Evolutionary conservation across 805 yeast species (phyloP).

Genomic region (Candida yuanshanica): DNA sequence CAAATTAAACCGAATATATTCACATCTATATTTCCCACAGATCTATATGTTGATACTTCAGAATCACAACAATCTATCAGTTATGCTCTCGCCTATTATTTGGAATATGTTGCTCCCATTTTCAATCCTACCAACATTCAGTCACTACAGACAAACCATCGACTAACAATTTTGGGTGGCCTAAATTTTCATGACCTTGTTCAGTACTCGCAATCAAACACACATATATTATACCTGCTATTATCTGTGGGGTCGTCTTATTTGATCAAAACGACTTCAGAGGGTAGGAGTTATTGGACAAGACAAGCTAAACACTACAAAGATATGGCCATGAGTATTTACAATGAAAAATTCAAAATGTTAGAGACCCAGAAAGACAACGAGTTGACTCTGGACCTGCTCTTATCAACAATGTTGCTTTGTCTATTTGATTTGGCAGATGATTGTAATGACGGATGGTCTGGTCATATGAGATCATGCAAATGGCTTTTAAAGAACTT

Average conservation of each 20-base stretch:
- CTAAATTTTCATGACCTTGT: slow-evolving; percentile 3
- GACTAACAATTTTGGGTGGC: not conserved
- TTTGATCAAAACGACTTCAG: not conserved
- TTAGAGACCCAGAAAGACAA: not conserved
- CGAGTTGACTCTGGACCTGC: slow-evolving; percentile 1
- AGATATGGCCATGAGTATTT: not conserved
- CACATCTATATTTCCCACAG: not conserved
- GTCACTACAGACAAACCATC: not conserved
- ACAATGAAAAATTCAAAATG: not conserved
- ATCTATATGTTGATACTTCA: not conserved
- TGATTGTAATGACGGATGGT: slow-evolving; percentile 9
- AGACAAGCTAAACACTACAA: slow-evolving; percentile 2
- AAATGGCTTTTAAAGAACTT: not conserved
- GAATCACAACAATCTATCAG: slow-evolving; percentile 1
- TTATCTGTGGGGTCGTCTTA: slow-evolving; percentile 8
- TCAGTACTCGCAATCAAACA: slow-evolving; percentile 2
- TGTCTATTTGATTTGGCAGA: slow-evolving; percentile 8
- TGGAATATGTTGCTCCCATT: slow-evolving; percentile 6
- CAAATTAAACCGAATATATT: not conserved
- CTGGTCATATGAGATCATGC: slow-evolving; percentile 3
- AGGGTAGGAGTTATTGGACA: slow-evolving; percentile 2
- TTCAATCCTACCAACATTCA: slow-evolving; percentile 6
- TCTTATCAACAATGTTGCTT: slow-evolving; percentile 6
- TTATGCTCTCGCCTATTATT: slow-evolving; percentile 5
- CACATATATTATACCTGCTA: slow-evolving; percentile 3